Percentiles rank a stretch among this genome's conserved stretches.
Evolutionary conservation across 305 asterid genomes (phyloP).

Genomic region (Solanum chacoense): DNA sequence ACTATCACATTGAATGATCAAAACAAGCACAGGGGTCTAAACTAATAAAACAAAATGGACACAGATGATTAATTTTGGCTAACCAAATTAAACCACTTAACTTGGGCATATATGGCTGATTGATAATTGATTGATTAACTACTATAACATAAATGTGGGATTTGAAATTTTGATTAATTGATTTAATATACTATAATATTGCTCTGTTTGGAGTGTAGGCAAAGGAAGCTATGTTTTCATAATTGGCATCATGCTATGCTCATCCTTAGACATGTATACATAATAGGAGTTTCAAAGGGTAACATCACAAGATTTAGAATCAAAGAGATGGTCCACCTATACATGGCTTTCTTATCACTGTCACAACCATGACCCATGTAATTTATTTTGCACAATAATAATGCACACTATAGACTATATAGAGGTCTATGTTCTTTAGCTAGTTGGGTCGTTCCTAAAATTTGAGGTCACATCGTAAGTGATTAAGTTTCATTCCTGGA

Average conservation of each 20-base stretch:
- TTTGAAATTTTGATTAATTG: neutral
- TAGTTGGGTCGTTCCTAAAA: neutral
- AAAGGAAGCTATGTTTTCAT: neutral
- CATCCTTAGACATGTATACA: neutral
- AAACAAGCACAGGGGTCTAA: neutral
- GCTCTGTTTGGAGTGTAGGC: neutral
- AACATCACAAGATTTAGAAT: constrained; percentile 30
- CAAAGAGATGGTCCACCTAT: constrained; percentile 22
- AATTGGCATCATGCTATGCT: neutral
- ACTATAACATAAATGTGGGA: neutral
- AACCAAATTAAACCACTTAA: neutral
- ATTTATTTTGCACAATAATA: neutral
- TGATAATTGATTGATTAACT: neutral
- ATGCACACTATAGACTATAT: neutral
- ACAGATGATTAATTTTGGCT: neutral
- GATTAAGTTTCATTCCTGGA: neutral
- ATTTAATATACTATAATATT: neutral
- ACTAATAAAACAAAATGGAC: neutral
- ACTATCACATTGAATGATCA: neutral
- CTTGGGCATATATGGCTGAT: neutral
- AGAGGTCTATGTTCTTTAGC: neutral
- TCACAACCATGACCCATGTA: constrained; percentile 6
- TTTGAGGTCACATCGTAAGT: neutral
- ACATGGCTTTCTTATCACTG: constrained; percentile 15
- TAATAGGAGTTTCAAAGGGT: constrained; percentile 20